These are phyloP conservation scores for Austroboletus eburneus DNA, from an alignment of 768 basidiomycete genomes.

Conservation along the genomic window DNA sequence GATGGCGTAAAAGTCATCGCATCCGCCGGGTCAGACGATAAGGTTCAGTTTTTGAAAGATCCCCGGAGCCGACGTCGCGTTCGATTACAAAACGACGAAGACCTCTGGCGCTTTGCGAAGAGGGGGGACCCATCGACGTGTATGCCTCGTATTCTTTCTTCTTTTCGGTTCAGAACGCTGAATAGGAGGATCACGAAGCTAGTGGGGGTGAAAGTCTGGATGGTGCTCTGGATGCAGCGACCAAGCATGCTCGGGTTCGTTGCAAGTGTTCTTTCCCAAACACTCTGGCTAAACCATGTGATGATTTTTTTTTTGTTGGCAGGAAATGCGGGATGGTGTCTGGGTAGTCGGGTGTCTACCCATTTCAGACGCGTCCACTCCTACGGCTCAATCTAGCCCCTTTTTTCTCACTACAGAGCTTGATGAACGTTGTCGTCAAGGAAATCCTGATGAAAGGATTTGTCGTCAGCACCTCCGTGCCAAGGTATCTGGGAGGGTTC, in stretches of 20 bases:
- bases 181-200: background rate
- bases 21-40: constrained; percentile 63
- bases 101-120: constrained; percentile 45
- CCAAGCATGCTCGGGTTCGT: constrained; percentile 44
- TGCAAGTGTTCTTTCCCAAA: constrained; percentile 2
- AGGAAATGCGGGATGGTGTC: constrained; percentile 26
- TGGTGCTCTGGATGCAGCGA: constrained; percentile 43
- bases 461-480: constrained; percentile 18
- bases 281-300: too few relatives aligned
- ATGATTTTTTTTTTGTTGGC: constrained; percentile 7
- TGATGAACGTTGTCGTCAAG: constrained; percentile 35
- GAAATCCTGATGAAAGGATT: constrained; percentile 31
- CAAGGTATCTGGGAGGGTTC: constrained; percentile 39
- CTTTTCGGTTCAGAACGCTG: too few relatives aligned
- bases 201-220: constrained; percentile 48
- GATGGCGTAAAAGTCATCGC: constrained; percentile 59
- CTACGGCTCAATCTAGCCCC: background rate
- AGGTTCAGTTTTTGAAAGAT: constrained; percentile 55
- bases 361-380: too few relatives aligned
- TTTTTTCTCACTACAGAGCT: constrained; percentile 30
- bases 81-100: constrained; percentile 63
- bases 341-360: constrained; percentile 1
- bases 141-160: constrained; percentile 15
- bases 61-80: constrained; percentile 59
- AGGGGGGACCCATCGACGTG: constrained; percentile 53